A percentile compares a stretch with the other conserved stretches of the same genome.
Conservation (phyloP, 2,329 filamentous ascomycete genomes). For the Aspergillus sp. region DNA sequence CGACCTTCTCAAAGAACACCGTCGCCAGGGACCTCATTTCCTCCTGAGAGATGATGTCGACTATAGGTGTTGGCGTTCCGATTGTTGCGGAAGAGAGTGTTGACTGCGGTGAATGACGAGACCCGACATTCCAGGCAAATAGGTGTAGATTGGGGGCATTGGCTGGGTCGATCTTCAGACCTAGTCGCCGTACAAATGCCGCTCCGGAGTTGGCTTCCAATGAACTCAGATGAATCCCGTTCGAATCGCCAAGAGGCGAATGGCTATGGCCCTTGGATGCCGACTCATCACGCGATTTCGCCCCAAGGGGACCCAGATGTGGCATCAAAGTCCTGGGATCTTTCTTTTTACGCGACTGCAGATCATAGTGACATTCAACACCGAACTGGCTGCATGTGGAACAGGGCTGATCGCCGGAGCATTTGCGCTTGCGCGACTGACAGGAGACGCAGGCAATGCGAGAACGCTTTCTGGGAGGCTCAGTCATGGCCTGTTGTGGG, state of each 20-base stretch:
- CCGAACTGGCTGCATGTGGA: constrained; percentile 54
- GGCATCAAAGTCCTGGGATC: constrained; percentile 22
- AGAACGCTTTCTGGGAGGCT: constrained; percentile 39
- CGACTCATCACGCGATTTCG: constrained; percentile 1
- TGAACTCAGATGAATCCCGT: constrained; percentile 33
- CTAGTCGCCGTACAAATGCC: constrained; percentile 55
- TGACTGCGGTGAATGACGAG: constrained; percentile 11
- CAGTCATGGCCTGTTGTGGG: constrained; percentile 20
- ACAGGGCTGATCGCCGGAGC: constrained; percentile 54
- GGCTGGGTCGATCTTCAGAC: constrained; percentile 53
- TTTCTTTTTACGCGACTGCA: constrained; percentile 31
- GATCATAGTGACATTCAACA: constrained; percentile 52
- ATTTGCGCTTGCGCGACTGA: constrained; percentile 57
- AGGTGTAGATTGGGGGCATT: constrained; percentile 54
- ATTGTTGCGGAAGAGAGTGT: constrained; percentile 10
- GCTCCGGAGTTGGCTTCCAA: constrained; percentile 59
- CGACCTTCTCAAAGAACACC: constrained; percentile 55
- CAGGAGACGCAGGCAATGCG: constrained; percentile 52
- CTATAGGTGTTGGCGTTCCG: constrained; percentile 35
- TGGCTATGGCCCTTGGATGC: constrained; percentile 10
- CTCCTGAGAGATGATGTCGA: constrained; percentile 47
- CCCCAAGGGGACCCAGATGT: constrained; percentile 6
- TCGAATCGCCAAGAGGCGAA: constrained; percentile 14
- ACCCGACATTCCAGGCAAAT: constrained; percentile 56
- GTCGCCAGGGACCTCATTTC: constrained; percentile 48